Evolutionary conservation across 495 filamentous ascomycete genomes (phyloP).

Genomic region (Penicillium antarcticum): DNA sequence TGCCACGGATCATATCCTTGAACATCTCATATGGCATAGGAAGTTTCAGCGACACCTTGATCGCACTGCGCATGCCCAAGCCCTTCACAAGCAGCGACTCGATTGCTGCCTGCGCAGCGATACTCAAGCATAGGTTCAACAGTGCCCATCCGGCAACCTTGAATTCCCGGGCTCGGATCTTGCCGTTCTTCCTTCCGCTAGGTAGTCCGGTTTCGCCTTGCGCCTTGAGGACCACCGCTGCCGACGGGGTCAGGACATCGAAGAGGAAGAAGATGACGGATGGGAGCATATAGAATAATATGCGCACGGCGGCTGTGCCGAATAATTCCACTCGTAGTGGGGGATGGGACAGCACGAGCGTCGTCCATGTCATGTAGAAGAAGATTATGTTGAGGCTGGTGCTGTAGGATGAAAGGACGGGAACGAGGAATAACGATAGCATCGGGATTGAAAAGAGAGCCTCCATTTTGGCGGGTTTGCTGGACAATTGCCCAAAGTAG

Average conservation of each 20-base stretch:
- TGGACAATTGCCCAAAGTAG: not conserved
- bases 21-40: slow-evolving; percentile 61
- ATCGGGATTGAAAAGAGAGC: slow-evolving; percentile 68
- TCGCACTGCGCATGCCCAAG: slow-evolving; percentile 49
- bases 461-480: slow-evolving; percentile 43
- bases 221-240: slow-evolving; percentile 65
- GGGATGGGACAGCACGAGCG: slow-evolving; percentile 71
- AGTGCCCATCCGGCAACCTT: slow-evolving; percentile 53
- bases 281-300: slow-evolving; percentile 70
- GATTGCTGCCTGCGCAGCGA: slow-evolving; percentile 52
- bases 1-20: slow-evolving; percentile 48
- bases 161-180: slow-evolving; percentile 28
- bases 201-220: slow-evolving; percentile 64
- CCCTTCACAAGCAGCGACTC: slow-evolving; percentile 53
- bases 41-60: slow-evolving; percentile 55
- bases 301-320: slow-evolving; percentile 63
- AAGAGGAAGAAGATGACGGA: slow-evolving; percentile 71
- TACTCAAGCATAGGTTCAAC: slow-evolving; percentile 61
- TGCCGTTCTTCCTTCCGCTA: slow-evolving; percentile 46
- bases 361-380: slow-evolving; percentile 89
- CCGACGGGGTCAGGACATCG: slow-evolving; percentile 64
- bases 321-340: slow-evolving; percentile 74
- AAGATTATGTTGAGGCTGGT: slow-evolving; percentile 83
- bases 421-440: slow-evolving; percentile 60
- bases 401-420: slow-evolving; percentile 57